phyloP scores from a whole-genome alignment of 2,329 filamentous ascomycete species.

The Blastomyces emzantsi region DNA sequence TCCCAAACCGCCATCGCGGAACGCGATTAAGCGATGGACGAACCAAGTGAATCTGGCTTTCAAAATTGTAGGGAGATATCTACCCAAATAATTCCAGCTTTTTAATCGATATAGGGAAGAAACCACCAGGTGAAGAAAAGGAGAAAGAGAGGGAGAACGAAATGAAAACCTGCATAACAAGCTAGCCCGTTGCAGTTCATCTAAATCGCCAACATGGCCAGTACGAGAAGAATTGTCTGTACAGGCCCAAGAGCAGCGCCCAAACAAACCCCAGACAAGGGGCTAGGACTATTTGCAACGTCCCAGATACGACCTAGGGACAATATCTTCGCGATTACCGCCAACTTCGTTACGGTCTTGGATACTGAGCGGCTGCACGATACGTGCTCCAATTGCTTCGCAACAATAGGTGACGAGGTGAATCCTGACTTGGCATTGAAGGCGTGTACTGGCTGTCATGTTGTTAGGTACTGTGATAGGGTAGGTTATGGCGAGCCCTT shows the following conservation, averaged over 20 bases:
- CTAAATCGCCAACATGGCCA: not conserved
- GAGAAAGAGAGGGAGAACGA: not conserved
- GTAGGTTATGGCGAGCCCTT: slow-evolving; percentile 30
- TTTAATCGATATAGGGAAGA: not conserved
- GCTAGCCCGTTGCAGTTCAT: not conserved
- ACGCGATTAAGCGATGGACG: not conserved
- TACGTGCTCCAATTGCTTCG: slow-evolving; percentile 51
- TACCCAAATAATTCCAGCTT: not conserved
- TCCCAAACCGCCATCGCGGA: not conserved
- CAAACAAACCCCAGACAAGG: slow-evolving; percentile 24
- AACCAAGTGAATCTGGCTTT: not conserved
- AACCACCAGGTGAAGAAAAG: not conserved
- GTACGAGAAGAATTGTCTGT: not conserved
- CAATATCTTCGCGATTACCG: slow-evolving; percentile 41
- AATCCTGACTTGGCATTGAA: slow-evolving; percentile 32
- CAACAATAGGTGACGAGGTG: slow-evolving; percentile 16
- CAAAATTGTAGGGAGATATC: not conserved
- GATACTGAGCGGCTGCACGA: slow-evolving; percentile 44
- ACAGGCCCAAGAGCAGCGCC: slow-evolving; percentile 2
- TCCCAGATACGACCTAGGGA: slow-evolving; percentile 41
- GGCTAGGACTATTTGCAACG: slow-evolving; percentile 49
- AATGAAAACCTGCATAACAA: not conserved
- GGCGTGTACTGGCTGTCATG: slow-evolving; percentile 49
- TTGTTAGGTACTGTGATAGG: slow-evolving; percentile 52
- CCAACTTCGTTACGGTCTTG: slow-evolving; percentile 47